Conservation (phyloP, 1,284 basidiomycete genomes). For the Anthracocystis panici-leucophaei region DNA sequence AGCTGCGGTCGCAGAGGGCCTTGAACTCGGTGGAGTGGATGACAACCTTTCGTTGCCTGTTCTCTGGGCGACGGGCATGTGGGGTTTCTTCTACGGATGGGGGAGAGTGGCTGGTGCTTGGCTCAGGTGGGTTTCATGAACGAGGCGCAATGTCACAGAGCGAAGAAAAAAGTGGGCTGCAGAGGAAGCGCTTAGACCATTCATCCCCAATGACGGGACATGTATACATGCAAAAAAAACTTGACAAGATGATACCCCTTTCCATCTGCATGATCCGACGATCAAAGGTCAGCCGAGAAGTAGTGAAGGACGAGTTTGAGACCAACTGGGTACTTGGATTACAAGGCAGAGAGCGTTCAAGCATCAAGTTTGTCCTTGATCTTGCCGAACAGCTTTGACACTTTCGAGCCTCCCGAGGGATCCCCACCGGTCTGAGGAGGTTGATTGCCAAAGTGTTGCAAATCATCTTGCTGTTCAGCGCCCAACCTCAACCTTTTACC, state of each 20-base stretch:
- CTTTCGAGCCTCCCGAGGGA: conserved; percentile 1
- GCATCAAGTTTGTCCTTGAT: conserved; percentile 35
- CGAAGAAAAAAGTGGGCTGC: background rate
- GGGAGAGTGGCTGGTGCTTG: conserved; percentile 39
- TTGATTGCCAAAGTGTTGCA: conserved; percentile 37
- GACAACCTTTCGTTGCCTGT: conserved; percentile 95
- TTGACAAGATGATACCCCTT: conserved; percentile 2
- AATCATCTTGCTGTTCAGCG: conserved; percentile 55
- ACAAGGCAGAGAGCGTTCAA: conserved; percentile 1
- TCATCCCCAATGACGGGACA: background rate
- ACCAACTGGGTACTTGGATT: background rate
- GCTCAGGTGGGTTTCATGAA: conserved; percentile 34
- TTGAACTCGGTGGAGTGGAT: conserved; percentile 85
- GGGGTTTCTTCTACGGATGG: conserved; percentile 70
- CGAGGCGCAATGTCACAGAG: too few relatives aligned
- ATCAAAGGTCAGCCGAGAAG: background rate
- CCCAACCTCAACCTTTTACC: conserved; percentile 51
- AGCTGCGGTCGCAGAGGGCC: conserved; percentile 70
- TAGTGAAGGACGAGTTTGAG: background rate
- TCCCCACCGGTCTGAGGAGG: conserved; percentile 3
- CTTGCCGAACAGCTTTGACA: conserved; percentile 29
- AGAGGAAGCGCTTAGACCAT: background rate
- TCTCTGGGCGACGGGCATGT: conserved; percentile 84
- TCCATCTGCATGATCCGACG: background rate
- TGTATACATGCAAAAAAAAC: background rate